Conservation (phyloP, 2,329 filamentous ascomycete species). For the Tolypocladium ophioglossoides region DNA sequence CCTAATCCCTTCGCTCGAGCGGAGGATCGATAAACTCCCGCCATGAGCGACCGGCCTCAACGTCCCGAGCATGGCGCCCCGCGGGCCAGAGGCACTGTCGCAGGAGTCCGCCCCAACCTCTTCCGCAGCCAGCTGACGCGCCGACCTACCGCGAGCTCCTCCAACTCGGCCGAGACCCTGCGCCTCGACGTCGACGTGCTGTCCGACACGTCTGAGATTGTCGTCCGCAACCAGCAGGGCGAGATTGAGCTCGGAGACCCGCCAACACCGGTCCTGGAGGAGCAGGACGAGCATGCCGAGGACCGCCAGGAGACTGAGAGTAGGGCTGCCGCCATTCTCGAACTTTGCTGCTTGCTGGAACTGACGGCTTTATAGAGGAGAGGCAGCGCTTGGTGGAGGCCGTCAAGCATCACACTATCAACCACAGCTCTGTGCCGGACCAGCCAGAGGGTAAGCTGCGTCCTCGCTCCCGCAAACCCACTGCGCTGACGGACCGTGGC, state of each 20-base stretch:
- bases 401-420: conserved; percentile 49
- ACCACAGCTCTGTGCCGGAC: conserved; percentile 42
- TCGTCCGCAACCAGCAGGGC: conserved; percentile 52
- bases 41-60: conserved; percentile 2
- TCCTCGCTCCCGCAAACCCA: neutral
- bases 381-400: conserved; percentile 49
- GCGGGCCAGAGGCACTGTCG: conserved; percentile 4
- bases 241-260: conserved; percentile 51
- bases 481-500: neutral
- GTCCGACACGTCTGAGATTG: conserved; percentile 43
- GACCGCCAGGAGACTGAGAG: conserved; percentile 47
- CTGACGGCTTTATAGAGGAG: conserved; percentile 33
- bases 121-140: conserved; percentile 50
- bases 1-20: neutral
- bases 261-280: conserved; percentile 40
- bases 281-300: conserved; percentile 46
- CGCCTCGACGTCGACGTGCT: conserved; percentile 36
- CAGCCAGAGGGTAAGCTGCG: conserved; percentile 52
- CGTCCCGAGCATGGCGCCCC: neutral
- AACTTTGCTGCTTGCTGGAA: neutral
- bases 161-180: conserved; percentile 32
- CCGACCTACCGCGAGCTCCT: conserved; percentile 36
- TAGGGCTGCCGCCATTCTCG: conserved; percentile 12
- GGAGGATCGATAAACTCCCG: neutral
- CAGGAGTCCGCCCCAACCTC: conserved; percentile 29